A percentile compares a stretch with the other conserved stretches of the same genome.
These are phyloP conservation scores for Xylariaceae sp. DNA, from an alignment of 2,329 filamentous ascomycete species.

Conservation along the genomic window DNA sequence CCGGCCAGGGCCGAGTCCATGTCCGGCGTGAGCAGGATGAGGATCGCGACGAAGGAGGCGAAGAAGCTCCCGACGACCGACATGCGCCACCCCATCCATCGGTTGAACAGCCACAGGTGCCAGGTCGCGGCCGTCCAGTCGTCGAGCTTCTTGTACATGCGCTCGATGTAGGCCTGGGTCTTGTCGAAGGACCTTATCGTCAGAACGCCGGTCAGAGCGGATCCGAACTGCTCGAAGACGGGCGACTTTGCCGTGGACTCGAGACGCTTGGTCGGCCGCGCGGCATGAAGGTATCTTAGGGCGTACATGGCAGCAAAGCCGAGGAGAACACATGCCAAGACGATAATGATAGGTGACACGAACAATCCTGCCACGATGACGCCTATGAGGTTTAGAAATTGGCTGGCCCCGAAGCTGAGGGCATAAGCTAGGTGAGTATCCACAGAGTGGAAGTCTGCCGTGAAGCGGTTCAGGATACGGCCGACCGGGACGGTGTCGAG, in stretches of 20 bases:
- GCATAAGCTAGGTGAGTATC: conserved; percentile 61
- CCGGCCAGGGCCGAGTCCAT: conserved; percentile 67
- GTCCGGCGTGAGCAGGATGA: conserved; percentile 52
- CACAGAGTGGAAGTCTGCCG: conserved; percentile 66
- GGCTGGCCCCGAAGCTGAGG: conserved; percentile 51
- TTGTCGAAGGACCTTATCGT: conserved; percentile 74
- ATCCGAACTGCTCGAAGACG: conserved; percentile 72
- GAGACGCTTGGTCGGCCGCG: conserved; percentile 67
- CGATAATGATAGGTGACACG: conserved; percentile 59
- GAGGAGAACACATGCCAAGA: conserved; percentile 53
- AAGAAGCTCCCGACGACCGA: conserved; percentile 62
- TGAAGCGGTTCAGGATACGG: conserved; percentile 70
- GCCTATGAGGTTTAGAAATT: conserved; percentile 54
- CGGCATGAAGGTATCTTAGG: conserved; percentile 57
- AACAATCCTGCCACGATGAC: conserved; percentile 61
- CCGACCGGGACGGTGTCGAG: conserved; percentile 73
- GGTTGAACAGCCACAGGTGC: conserved; percentile 65
- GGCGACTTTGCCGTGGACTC: conserved; percentile 72
- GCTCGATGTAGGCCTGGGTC: conserved; percentile 54
- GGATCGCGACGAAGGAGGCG: conserved; percentile 53
- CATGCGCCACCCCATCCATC: conserved; percentile 72
- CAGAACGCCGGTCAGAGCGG: conserved; percentile 61
- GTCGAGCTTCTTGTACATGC: conserved; percentile 65
- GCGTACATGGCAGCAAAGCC: conserved; percentile 51
- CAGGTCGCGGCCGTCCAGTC: conserved; percentile 57